Base-by-base conservation (phyloP, 1,284 basidiomycete species). In the Thelephora terrestris region DNA sequence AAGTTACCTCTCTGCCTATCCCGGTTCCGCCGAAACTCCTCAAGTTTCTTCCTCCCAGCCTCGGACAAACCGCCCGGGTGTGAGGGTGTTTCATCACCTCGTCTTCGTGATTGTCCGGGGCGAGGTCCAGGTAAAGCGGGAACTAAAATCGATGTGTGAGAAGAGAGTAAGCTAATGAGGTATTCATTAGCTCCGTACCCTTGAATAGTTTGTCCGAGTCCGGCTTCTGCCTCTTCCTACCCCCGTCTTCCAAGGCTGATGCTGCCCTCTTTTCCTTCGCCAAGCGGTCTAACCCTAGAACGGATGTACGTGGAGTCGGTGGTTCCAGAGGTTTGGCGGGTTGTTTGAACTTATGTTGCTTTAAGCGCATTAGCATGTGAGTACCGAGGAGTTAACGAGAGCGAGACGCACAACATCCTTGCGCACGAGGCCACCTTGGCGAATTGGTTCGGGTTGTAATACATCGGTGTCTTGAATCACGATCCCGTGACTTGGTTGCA, bases 21-120 rank as follows among this genome's bases (percentile, higher is more conserved):
- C 53, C 76, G 68, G 52, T 74, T 77, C 51, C 71, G 75, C 47
- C 85, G 74, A 57, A 87, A 68, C 52, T 92, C 91, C 48, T 93
- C 91, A 25, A 96, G 64, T 51, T 76, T 69, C 55, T 75, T 73
- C 23, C 81, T 72, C 7, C 85, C 91, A 1, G 71, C 67, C 23
- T 91, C 85, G 0, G 87, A 87, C 25, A 97, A 68, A 10, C 93
- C 94, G 43, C 89, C 85, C 1, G 89, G 85, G 61, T 94, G 89
- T n/a, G 92, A 94, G 0, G 93, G 93, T 0, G 93, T 97, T 56
- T 95, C 92, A 55, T 88, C 86, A 0, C 82, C 87, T 55, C 85
- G 71, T 52, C 88, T 81, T 10, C 93, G 78, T 2, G 75, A 64
- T 57, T 85, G 78, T 35, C 69, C 70, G 12, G 70, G 65, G 40